Evolutionary conservation across 257 asterid species (phyloP), one percentile per base, ranked within the genome.

Genomic region (Rauvolfia tetraphylla): DNA sequence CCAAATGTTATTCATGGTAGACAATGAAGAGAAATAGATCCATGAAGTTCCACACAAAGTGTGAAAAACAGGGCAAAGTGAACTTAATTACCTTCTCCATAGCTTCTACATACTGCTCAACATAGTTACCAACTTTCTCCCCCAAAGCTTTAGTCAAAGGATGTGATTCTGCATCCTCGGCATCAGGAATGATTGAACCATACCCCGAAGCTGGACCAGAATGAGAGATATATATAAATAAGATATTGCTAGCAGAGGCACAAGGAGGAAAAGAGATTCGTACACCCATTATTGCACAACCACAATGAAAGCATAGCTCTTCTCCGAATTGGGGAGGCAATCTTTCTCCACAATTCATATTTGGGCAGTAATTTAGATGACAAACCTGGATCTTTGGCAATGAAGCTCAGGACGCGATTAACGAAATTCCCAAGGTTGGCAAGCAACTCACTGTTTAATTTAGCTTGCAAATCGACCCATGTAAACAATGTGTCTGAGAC

Each of bases 391-490:
- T 91, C 98, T 86, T 93, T 95, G 57, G 89, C 96, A 22, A 95
- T 91, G 89, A 95, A 95, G 83, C 97, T 95, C 91, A 95, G 83
- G 62, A 95, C 99, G 49, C 99, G 88, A 82, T 95, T 95, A 73
- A 95, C 76, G 76, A 91, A 95, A 86, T 95, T 95, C 54, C 99
- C 99, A 23, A 95, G 91, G 85, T 95, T 95, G 86, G 80, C 86
- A 63, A 92, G 89, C 86, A 95, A 87, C 84, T 95, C 99, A 70
- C 88, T 78, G 66, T 92, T 95, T 76, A 89, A 76, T 89, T 95
- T 95, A 25, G 96, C 96, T 90, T 91, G 99, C 87, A 95, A 85
- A 84, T 95, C 98, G 12, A 79, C 80, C 99, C 99, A 95, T n/a
- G 97, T 90, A 85, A 95, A 95, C 79, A 91, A 81, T n/a, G 98